These are phyloP conservation scores for Acacia crassicarpa DNA, from an alignment of 306 rosid species.

Conservation along the genomic window DNA sequence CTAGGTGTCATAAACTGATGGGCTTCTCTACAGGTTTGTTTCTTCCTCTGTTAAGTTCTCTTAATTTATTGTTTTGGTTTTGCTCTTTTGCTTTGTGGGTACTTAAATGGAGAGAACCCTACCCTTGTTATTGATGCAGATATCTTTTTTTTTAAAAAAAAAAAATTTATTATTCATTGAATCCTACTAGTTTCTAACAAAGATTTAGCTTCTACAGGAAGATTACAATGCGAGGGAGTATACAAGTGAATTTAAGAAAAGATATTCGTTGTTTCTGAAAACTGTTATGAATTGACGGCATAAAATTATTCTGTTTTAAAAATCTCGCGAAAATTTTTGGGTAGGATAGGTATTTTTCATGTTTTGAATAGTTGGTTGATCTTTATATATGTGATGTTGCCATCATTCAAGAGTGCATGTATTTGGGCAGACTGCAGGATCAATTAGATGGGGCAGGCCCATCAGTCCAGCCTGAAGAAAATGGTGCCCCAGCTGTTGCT, in stretches of 20 bases:
- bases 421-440: too few relatives aligned
- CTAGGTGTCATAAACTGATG: conserved; percentile 89
- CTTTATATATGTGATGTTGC: too few relatives aligned
- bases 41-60: conserved; percentile 28
- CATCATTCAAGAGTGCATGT: too few relatives aligned
- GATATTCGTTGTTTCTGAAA: background rate
- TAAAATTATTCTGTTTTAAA: background rate
- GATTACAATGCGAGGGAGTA: background rate
- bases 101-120: background rate
- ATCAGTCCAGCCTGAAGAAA: too few relatives aligned
- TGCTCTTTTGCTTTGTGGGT: background rate
- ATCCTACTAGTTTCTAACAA: background rate
- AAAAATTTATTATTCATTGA: background rate
- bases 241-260: background rate
- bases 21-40: conserved; percentile 93
- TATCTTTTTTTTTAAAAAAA: background rate
- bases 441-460: too few relatives aligned
- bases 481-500: conserved; percentile 42
- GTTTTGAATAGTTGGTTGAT: background rate
- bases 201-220: background rate
- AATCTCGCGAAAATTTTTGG: conserved; percentile 12
- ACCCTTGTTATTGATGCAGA: background rate
- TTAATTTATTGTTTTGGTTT: background rate
- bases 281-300: background rate
- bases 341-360: background rate